These are phyloP conservation scores for Carpinus viminea DNA, from an alignment of 306 rosid species.

Conservation along the genomic window DNA sequence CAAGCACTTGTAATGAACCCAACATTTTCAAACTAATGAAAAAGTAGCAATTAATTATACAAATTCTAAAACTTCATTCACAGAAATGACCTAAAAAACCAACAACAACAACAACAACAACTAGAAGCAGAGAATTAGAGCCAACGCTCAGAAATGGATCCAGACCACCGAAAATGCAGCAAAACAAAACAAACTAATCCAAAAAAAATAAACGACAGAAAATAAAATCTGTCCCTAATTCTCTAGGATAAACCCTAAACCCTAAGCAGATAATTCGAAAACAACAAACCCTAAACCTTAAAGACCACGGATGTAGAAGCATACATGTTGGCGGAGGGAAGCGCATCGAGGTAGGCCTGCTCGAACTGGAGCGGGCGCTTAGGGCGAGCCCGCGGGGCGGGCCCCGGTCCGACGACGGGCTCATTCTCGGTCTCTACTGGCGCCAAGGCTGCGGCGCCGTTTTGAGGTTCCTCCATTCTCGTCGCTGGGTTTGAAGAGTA, in stretches of 20 bases:
- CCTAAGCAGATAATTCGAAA: background rate
- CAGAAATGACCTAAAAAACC: background rate
- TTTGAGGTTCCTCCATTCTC: slow-evolving; percentile 30
- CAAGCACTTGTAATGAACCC: background rate
- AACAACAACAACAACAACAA: no score
- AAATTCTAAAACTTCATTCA: background rate
- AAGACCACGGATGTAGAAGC: background rate
- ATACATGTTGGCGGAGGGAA: slow-evolving; percentile 91
- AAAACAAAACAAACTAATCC: background rate
- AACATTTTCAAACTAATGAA: background rate
- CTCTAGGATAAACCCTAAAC: background rate
- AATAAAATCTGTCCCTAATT: background rate
- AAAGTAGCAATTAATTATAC: background rate
- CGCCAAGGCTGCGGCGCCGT: slow-evolving; percentile 25
- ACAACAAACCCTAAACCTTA: slow-evolving; percentile 30
- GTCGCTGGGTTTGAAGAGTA: background rate
- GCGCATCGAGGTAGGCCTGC: slow-evolving; percentile 83
- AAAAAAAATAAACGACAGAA: background rate
- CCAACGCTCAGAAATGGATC: background rate
- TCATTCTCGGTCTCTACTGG: slow-evolving; percentile 49
- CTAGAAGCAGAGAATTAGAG: no score
- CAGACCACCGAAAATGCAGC: background rate
- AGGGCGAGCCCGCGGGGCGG: slow-evolving; percentile 73
- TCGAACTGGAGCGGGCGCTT: slow-evolving; percentile 98
- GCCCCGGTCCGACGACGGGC: slow-evolving; percentile 69